Base-by-base conservation (phyloP, 805 yeast species). In the Candida suzukii region DNA sequence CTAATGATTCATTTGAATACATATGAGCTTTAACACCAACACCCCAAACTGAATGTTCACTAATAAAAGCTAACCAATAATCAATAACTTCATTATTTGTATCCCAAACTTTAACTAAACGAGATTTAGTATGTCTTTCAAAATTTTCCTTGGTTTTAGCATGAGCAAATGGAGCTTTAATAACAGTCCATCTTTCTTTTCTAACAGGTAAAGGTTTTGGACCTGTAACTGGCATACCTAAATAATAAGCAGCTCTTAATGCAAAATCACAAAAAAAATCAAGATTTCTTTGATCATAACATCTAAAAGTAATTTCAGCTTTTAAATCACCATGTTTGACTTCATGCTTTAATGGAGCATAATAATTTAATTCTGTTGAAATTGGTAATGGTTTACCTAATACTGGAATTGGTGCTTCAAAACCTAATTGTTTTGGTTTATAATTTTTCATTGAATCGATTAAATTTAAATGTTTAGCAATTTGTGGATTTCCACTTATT, bases 61-160 rank as follows among this genome's bases (percentile, higher is more conserved):
- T 75, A 41, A 91, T 67, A 49, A 82, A 83, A 21, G 93, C 77
- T 42, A 91, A 68, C 78, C 88, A 80, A 39, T 85, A 64, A 60
- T 93, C 95, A 34, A 93, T 67, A 4, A 84, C 82, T 56, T 87
- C 95, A 1, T 90, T 82, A 44, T 84, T 80, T 16, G 96, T 76
- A 61, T 93, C 98, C 72, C 77, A 88, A 24, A 88, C 84, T 50
- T 71, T 73, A 49, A 93, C 69, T 45, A 75, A 60, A 47, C 95
- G 77, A 52, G 82, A 78, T 60, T 78, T 85, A 1, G 98, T 93
- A 38, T 76, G 73, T 67, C 98, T 80, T 67, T 86, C 85, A 65
- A 85, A 93, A 70, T 91, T 93, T 67, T 91, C 95, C 66, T 93
- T 93, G 10, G 93, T 74, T 61, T 88, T 90, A 40, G 97, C 95